Evolutionary conservation across 129 eudicot genomes (phyloP), one percentile per base, ranked within the genome.

Genomic region (Lactuca saligna): DNA sequence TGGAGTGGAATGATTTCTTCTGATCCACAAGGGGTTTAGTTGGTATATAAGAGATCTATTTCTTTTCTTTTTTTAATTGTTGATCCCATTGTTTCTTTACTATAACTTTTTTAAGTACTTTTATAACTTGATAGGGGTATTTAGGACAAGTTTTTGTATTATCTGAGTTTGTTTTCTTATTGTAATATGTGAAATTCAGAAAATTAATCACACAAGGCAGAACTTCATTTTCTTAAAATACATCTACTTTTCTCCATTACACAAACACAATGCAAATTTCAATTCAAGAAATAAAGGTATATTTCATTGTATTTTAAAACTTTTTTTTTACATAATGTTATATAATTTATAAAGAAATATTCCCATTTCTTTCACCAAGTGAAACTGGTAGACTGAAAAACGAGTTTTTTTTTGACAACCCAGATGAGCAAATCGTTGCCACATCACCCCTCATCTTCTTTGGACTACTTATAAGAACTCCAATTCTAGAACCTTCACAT

Each of bases 381-480:
- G 63, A 86, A 89, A 84, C 94, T 89, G 68, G 82, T 84, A 13
- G 88, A 86, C 66, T 86, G 78, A 31, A 80, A 86, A 29, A 80
- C 83, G 37, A 84, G n/a, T n/a, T 50, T 42, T 80, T 75, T 48
- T 65, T 79, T 51, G 81, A 71, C 61, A 70, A 49, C 56, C 66
- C 75, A 57, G 88, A 84, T 63, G 86, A 66, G 60, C 96, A 89
- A 11, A 89, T 84, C 34, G 84, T 76, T 64, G 94, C 96, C 6
- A 86, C 83, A 8, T 82, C 84, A 67, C 80, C 82, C 60, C 83
- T 84, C 92, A 89, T 82, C 76, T 34, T 79, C 81, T 79, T 53
- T 9, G 96, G 88, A 12, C 94, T 90, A 37, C 90, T 76, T 34
- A 61, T 93, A 14, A 89, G 61, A 49, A 82, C 90, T 44, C 96